Evolutionary conservation across 768 basidiomycete genomes (phyloP).

Genomic region (Boletus insuetus): DNA sequence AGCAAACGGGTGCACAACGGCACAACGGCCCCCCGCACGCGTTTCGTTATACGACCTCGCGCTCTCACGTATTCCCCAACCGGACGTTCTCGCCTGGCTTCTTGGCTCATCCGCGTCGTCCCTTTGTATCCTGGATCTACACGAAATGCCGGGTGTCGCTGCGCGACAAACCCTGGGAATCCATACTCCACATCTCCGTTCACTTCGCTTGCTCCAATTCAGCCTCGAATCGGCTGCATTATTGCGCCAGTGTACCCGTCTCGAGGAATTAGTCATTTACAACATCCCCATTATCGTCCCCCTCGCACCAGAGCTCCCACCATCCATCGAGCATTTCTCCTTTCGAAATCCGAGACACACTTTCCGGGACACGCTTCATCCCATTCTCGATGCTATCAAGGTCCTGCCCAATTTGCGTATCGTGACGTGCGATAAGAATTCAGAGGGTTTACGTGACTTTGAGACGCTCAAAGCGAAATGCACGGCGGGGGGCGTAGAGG

Average conservation of each 20-base stretch:
- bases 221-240: constrained; percentile 32
- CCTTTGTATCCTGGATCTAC: constrained; percentile 41
- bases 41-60: constrained; percentile 41
- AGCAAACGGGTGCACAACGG: not conserved
- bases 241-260: constrained; percentile 34
- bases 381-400: constrained; percentile 32
- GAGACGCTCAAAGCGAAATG: constrained; percentile 28
- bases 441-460: constrained; percentile 21
- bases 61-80: constrained; percentile 34
- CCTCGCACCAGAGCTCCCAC: constrained; percentile 33
- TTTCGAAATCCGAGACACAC: constrained; percentile 32
- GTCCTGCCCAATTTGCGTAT: constrained; percentile 34
- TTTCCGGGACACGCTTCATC: constrained; percentile 21
- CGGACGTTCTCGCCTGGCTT: constrained; percentile 37
- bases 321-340: constrained; percentile 39
- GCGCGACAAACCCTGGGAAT: constrained; percentile 25
- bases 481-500: constrained; percentile 24
- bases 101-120: constrained; percentile 33
- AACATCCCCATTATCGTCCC: constrained; percentile 35
- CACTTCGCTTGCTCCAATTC: constrained; percentile 41
- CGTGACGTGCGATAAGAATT: constrained; percentile 35
- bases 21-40: constrained; percentile 7
- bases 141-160: constrained; percentile 32
- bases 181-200: constrained; percentile 37
- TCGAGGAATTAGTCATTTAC: constrained; percentile 41